A percentile compares a stretch with the other conserved stretches of the same genome.
Evolutionary conservation across 2,329 filamentous ascomycete genomes (phyloP).

Genomic region (Apiospora hydei): DNA sequence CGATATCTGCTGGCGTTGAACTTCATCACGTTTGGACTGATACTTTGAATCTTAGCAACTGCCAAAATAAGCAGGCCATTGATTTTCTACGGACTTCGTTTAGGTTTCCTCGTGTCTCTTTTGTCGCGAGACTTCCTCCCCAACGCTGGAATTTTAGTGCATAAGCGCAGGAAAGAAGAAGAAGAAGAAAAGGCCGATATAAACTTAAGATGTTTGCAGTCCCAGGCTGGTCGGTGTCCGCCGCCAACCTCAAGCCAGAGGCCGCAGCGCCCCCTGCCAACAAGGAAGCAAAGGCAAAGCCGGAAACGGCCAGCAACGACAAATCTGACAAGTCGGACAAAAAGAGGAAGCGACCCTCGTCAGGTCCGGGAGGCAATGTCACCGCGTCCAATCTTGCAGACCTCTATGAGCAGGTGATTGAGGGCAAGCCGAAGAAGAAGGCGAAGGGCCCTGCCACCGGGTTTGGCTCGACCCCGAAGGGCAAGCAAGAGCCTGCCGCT

Average conservation of each 20-base stretch:
- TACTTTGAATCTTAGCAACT: not conserved
- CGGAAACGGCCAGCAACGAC: constrained; percentile 32
- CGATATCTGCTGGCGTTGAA: not conserved
- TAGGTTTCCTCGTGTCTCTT: not conserved
- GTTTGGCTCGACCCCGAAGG: constrained; percentile 15
- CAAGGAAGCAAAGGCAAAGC: constrained; percentile 41
- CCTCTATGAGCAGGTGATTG: constrained; percentile 81
- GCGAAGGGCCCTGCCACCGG: constrained; percentile 32
- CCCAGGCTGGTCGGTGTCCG: constrained; percentile 86
- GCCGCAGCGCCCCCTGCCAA: constrained; percentile 43
- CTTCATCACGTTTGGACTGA: not conserved
- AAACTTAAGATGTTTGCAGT: constrained; percentile 80
- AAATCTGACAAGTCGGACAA: constrained; percentile 47
- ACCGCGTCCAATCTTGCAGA: constrained; percentile 76
- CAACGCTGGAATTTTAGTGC: not conserved
- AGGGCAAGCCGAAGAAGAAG: constrained; percentile 60
- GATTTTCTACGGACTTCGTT: not conserved
- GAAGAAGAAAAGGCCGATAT: not conserved
- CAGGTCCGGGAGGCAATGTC: constrained; percentile 53
- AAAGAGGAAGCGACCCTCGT: constrained; percentile 62
- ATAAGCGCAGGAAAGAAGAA: not conserved
- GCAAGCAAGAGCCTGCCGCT: constrained; percentile 21
- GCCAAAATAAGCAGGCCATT: not conserved
- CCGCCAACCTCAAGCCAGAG: constrained; percentile 75
- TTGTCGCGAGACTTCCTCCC: too few species aligned